phyloP scores from a whole-genome alignment of 768 basidiomycete genomes.

The Boletus edulis region DNA sequence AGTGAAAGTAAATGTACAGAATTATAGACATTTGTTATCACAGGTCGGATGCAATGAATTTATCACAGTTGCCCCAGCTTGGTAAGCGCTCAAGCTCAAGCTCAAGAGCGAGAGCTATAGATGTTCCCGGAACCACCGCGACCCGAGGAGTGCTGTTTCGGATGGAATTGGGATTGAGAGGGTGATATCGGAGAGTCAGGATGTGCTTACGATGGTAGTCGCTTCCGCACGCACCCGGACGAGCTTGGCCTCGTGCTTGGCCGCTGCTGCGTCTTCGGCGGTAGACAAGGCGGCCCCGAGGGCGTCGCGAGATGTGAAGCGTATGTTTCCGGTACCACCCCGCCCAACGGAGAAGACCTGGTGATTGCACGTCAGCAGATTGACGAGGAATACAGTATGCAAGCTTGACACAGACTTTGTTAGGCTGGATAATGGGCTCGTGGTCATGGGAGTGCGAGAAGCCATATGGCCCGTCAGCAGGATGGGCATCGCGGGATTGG shows the following conservation, averaged over 20 bases:
- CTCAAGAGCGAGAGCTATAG: slow-evolving; percentile 39
- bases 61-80: too few relatives aligned
- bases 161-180: not conserved
- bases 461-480: slow-evolving; percentile 49
- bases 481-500: slow-evolving; percentile 42
- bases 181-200: not conserved
- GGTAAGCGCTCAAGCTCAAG: too few relatives aligned
- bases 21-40: too few relatives aligned
- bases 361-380: not conserved
- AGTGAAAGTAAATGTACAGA: too few relatives aligned
- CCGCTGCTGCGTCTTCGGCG: slow-evolving; percentile 24
- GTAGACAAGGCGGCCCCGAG: slow-evolving; percentile 35
- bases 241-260: slow-evolving; percentile 22
- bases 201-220: slow-evolving; percentile 34
- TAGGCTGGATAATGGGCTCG: slow-evolving; percentile 43
- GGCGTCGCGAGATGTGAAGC: slow-evolving; percentile 59
- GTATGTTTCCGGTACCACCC: slow-evolving; percentile 84
- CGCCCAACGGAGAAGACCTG: slow-evolving; percentile 59
- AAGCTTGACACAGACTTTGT: slow-evolving; percentile 31
- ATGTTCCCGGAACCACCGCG: slow-evolving; percentile 70
- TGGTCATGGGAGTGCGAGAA: slow-evolving; percentile 55
- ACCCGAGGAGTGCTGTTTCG: slow-evolving; percentile 51
- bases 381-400: not conserved
- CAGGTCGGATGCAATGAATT: too few relatives aligned
- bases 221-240: slow-evolving; percentile 28